These are phyloP conservation scores for Melastoma candidum DNA, from an alignment of 441 rosid genomes.

Conservation along the genomic window DNA sequence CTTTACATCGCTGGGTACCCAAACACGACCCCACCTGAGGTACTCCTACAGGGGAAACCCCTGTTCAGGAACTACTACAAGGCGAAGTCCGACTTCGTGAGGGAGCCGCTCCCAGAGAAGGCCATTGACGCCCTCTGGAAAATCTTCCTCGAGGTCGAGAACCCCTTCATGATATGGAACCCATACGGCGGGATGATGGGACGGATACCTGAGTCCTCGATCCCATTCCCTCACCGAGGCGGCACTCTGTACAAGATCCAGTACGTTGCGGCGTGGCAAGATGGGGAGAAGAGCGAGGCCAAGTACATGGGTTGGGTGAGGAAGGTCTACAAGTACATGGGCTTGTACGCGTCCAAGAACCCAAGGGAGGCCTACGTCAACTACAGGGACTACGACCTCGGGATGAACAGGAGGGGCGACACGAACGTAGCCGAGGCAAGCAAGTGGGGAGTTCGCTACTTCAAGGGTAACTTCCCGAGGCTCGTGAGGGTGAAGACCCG, in stretches of 20 bases:
- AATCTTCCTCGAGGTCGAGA: slow-evolving; percentile 2
- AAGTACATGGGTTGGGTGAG: slow-evolving; percentile 6
- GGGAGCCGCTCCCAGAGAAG: slow-evolving; percentile 5
- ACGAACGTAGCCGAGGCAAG: slow-evolving; percentile 2
- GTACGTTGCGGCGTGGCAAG: slow-evolving; percentile 8
- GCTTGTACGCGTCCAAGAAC: slow-evolving; percentile 4
- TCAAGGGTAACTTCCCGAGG: slow-evolving; percentile 10
- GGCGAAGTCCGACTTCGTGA: slow-evolving; percentile 11
- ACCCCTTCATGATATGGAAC: slow-evolving; percentile 10
- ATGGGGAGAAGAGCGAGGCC: background rate
- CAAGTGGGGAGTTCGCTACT: slow-evolving; percentile 4
- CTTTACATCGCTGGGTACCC: slow-evolving; percentile 8
- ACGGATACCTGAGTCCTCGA: background rate
- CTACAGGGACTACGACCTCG: slow-evolving; percentile 1
- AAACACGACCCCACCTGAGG: slow-evolving; percentile 8
- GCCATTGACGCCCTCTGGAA: slow-evolving; percentile 7
- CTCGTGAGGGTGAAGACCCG: slow-evolving; percentile 5
- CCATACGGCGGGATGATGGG: slow-evolving; percentile 10
- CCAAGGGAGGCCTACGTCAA: slow-evolving; percentile 8
- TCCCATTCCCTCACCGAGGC: slow-evolving; percentile 6
- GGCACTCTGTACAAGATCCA: slow-evolving; percentile 9
- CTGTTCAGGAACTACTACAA: slow-evolving; percentile 9
- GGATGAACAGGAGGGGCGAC: slow-evolving; percentile 6
- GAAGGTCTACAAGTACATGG: slow-evolving; percentile 10
- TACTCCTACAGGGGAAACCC: slow-evolving; percentile 7